These are phyloP conservation scores for Xylaria sp. DNA, from an alignment of 2,329 filamentous ascomycete genomes.

Conservation along the genomic window DNA sequence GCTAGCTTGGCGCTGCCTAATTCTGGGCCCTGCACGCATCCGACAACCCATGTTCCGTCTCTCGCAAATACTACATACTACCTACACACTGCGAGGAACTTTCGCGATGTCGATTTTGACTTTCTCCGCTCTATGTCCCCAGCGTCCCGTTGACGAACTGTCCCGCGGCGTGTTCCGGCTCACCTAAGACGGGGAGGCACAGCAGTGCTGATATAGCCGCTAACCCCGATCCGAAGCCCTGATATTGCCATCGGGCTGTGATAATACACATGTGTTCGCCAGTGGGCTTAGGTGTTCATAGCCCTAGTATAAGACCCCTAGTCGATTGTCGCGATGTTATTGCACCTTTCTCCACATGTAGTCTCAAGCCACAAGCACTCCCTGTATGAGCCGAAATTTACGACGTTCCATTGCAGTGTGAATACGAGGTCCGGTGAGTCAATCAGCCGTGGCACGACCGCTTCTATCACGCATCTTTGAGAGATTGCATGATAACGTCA, in stretches of 20 bases:
- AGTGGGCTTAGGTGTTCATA: too few species aligned
- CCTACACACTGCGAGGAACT: neutral
- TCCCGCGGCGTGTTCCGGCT: neutral
- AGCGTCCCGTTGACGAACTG: neutral
- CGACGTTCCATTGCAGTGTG: too few species aligned
- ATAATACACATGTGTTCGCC: too few species aligned
- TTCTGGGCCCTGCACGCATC: neutral
- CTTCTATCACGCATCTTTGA: neutral
- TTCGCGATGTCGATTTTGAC: neutral
- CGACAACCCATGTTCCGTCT: neutral
- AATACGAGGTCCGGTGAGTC: too few species aligned
- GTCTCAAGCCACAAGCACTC: too few species aligned
- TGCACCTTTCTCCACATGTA: too few species aligned
- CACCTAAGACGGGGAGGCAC: neutral
- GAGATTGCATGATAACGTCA: neutral
- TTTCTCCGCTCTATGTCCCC: too few species aligned
- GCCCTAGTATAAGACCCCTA: too few species aligned
- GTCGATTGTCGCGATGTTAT: too few species aligned
- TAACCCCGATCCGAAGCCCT: neutral
- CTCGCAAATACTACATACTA: too few species aligned
- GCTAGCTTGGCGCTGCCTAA: conserved; percentile 9
- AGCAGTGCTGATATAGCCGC: neutral
- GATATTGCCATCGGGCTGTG: neutral
- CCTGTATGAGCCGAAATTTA: too few species aligned
- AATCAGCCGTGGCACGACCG: neutral